Evolutionary conservation across 2,329 filamentous ascomycete genomes (phyloP).

Genomic region (Orbilia brochopaga): DNA sequence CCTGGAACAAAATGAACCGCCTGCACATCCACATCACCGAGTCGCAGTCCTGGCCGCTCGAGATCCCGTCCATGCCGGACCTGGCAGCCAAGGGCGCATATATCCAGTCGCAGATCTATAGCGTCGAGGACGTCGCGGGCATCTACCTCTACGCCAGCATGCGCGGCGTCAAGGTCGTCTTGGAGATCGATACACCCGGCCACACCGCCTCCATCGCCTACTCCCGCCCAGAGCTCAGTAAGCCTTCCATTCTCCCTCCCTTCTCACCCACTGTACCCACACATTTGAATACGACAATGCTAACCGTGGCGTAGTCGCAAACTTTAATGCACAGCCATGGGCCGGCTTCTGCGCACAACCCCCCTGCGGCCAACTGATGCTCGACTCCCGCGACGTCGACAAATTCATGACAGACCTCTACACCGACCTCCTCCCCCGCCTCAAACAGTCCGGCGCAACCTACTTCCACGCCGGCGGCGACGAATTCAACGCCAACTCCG

Average conservation of each 20-base stretch:
- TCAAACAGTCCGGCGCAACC: conserved; percentile 68
- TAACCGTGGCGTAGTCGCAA: conserved; percentile 18
- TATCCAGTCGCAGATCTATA: conserved; percentile 70
- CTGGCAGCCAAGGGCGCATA: conserved; percentile 78
- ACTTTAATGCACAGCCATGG: conserved; percentile 37
- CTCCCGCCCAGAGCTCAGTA: conserved; percentile 72
- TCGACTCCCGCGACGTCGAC: conserved; percentile 73
- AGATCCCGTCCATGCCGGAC: conserved; percentile 75
- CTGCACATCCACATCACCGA: conserved; percentile 83
- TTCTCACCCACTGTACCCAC: conserved; percentile 60
- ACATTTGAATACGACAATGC: background rate
- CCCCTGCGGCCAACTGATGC: conserved; percentile 73
- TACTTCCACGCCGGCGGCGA: conserved; percentile 90
- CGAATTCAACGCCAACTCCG: conserved; percentile 79
- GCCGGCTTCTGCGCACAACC: conserved; percentile 36
- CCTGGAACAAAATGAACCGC: conserved; percentile 82
- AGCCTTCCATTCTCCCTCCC: too few species aligned
- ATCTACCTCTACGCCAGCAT: conserved; percentile 74
- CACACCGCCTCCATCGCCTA: conserved; percentile 73
- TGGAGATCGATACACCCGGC: conserved; percentile 82
- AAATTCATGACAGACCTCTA: conserved; percentile 75
- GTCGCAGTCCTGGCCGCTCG: conserved; percentile 83
- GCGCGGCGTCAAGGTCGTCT: conserved; percentile 72
- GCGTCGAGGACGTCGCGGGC: conserved; percentile 66
- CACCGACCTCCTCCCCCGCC: conserved; percentile 75